Percentiles rank a stretch among this genome's conserved stretches.
phyloP scores from a whole-genome alignment of 2,329 filamentous ascomycete species.

The Paracorniculantispora psalliotae region DNA sequence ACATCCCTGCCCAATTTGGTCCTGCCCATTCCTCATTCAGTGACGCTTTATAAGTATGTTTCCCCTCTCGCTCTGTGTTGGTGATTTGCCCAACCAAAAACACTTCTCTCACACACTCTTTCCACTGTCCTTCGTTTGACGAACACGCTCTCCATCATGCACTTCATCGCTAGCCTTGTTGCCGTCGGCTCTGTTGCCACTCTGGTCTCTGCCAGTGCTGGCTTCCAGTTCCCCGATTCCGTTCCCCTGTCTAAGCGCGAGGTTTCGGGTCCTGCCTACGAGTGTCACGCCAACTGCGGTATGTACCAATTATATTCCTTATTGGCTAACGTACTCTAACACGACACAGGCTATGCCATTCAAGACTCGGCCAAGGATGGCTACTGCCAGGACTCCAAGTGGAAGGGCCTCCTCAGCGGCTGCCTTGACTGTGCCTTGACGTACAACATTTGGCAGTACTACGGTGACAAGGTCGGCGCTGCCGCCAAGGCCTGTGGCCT shows the following conservation, averaged over 20 bases:
- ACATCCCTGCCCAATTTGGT: neutral
- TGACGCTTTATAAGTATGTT: slow-evolving; percentile 9
- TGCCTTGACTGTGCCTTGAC: slow-evolving; percentile 41
- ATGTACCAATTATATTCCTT: slow-evolving; percentile 17
- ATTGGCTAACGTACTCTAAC: neutral
- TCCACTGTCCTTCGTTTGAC: slow-evolving; percentile 1
- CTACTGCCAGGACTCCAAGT: slow-evolving; percentile 32
- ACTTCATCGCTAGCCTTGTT: slow-evolving; percentile 22
- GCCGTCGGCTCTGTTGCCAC: slow-evolving; percentile 26
- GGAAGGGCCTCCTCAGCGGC: slow-evolving; percentile 35
- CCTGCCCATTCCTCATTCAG: neutral
- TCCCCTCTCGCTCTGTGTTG: neutral
- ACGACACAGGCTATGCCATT: slow-evolving; percentile 26
- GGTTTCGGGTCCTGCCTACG: slow-evolving; percentile 33
- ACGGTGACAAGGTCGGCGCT: slow-evolving; percentile 31
- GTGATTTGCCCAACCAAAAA: neutral
- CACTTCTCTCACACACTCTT: neutral
- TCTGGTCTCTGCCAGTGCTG: slow-evolving; percentile 19
- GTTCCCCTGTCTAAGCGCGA: slow-evolving; percentile 39
- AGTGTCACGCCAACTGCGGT: slow-evolving; percentile 50
- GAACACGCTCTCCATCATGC: slow-evolving; percentile 23
- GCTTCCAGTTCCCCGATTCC: slow-evolving; percentile 25
- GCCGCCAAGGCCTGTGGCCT: slow-evolving; percentile 34
- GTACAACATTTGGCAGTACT: slow-evolving; percentile 40
- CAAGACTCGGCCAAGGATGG: slow-evolving; percentile 20